Base-by-base conservation (phyloP, 192 early-diverging fungal species). In the Linnemannia hyalina region DNA sequence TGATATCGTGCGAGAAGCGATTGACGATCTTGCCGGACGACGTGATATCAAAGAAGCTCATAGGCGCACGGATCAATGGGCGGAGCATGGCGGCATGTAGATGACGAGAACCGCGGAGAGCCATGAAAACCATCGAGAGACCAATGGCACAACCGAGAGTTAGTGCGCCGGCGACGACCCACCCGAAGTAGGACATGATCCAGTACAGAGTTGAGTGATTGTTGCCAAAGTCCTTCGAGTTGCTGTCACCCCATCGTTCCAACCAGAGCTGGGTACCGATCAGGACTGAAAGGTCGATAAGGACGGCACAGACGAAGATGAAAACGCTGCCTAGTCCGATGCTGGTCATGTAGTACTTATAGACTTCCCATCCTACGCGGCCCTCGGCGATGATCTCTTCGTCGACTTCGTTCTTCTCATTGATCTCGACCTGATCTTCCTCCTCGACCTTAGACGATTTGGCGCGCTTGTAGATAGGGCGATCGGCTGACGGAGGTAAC, bases 1-100 rank as follows among this genome's bases (percentile, higher is more conserved):
- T 91, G 82, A 93, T 91, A 83, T 97, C 96, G 76, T 95, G 95
- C 60, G 94, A 92, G 74, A 97, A 96, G n/a, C 96, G 92, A 82
- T 97, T 95, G 47, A 96, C 80, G 76, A 97, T 91, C 60, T 95
- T 93, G 26, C 96, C 94, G 1, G 93, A 82, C 8, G 95, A 94
- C 0, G 95, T 94, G 7, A 92, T 85, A 69, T 92, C 91, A 79
- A 92, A 92, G 77, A 89, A 92, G 40, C 74, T 75, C 88, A 90
- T 90, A 3, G 91, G 91, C 1, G 91, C 88, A 47, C 89, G 89
- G 13, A 95, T 57, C 73, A 95, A 87, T 26, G 91, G 93, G 13
- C 89, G 71, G 42, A 95, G 88, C 91, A 96, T 93, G 32, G 85
- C 70, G 10, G 76, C 68, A 73, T 97, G 96, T 6, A 93, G 87